Evolutionary conservation across 306 rosid species (phyloP).

Genomic region (Mucuna pruriens): DNA sequence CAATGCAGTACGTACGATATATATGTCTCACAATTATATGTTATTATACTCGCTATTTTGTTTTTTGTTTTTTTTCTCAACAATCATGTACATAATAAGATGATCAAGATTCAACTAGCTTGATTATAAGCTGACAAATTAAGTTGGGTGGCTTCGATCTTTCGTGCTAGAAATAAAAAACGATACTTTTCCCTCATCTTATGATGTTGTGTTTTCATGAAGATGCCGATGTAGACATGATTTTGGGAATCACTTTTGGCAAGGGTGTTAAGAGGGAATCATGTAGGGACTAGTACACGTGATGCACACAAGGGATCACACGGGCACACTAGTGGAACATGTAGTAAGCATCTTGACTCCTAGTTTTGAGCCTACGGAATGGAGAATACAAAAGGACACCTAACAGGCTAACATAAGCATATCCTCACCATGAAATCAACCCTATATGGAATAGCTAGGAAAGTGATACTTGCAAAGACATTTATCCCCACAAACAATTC

Average conservation of each 20-base stretch:
- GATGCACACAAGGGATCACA: slow-evolving; percentile 39
- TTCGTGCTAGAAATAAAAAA: neutral
- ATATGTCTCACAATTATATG: neutral
- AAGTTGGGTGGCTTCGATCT: slow-evolving; percentile 16
- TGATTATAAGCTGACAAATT: neutral
- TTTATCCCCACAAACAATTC: slow-evolving; percentile 1
- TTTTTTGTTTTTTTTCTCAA: neutral
- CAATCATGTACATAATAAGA: neutral
- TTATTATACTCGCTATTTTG: neutral
- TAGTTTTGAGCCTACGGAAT: neutral
- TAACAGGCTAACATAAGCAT: neutral
- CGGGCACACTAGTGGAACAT: slow-evolving; percentile 31
- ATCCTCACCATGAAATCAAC: slow-evolving; percentile 2
- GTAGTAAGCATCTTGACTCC: slow-evolving; percentile 1
- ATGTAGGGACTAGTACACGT: slow-evolving; percentile 51
- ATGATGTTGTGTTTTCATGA: slow-evolving; percentile 16
- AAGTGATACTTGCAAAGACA: neutral
- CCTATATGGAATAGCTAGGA: neutral
- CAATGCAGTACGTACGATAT: neutral
- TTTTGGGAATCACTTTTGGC: slow-evolving; percentile 23
- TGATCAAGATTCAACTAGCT: neutral
- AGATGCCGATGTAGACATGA: slow-evolving; percentile 21
- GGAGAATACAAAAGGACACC: slow-evolving; percentile 21
- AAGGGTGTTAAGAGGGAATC: slow-evolving; percentile 33
- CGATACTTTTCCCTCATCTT: slow-evolving; percentile 17